Conservation (phyloP, 257 asterid species). For the Penstemon newberryi region DNA sequence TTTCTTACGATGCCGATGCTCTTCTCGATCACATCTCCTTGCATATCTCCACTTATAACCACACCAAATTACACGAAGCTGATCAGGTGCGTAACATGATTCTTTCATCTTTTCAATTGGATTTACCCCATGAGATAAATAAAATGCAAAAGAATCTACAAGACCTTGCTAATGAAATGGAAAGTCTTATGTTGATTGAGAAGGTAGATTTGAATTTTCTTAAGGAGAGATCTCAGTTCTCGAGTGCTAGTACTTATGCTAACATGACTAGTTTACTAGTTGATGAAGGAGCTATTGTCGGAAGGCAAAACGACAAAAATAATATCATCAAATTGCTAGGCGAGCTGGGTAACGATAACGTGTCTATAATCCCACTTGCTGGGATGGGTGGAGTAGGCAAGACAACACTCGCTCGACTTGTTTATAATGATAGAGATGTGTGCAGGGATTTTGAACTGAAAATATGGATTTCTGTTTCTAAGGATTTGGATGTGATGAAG, state of each 20-base stretch:
- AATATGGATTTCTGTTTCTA: conserved; percentile 23
- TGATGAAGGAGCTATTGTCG: conserved; percentile 20
- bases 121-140: conserved; percentile 23
- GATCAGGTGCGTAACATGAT: conserved; percentile 25
- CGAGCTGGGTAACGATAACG: not conserved
- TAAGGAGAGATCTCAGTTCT: not conserved
- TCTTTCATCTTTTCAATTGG: conserved; percentile 13
- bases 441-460: not conserved
- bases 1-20: conserved; percentile 32
- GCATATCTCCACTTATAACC: conserved; percentile 12
- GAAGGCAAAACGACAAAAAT: conserved; percentile 20
- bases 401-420: conserved; percentile 25
- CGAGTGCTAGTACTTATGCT: not conserved
- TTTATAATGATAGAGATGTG: not conserved
- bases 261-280: conserved; percentile 8
- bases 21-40: conserved; percentile 32
- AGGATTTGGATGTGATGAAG: conserved; percentile 23
- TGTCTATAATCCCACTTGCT: conserved; percentile 25
- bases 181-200: conserved; percentile 17
- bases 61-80: not conserved
- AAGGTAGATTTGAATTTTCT: not conserved
- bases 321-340: not conserved
- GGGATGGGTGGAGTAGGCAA: conserved; percentile 34
- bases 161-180: conserved; percentile 26
- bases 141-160: conserved; percentile 26